phyloP scores from a whole-genome alignment of 352 stramenopile genomes.

The Globisporangium cylindrosporum region DNA sequence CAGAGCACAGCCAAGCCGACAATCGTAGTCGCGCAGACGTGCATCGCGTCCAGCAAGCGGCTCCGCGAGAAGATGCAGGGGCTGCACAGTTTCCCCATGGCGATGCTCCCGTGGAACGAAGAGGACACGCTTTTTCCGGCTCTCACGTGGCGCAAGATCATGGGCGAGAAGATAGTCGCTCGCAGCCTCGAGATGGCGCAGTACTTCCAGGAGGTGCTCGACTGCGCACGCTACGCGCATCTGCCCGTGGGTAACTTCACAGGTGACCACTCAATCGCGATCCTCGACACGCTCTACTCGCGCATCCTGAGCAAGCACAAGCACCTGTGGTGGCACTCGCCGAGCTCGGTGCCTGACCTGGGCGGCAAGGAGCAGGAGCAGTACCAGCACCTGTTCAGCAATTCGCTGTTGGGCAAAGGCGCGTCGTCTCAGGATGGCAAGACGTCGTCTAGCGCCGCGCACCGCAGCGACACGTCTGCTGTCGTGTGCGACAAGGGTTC shows the following conservation, averaged over 20 bases:
- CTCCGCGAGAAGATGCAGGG: slow-evolving; percentile 82
- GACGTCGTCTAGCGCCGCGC: slow-evolving; percentile 17
- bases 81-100: slow-evolving; percentile 92
- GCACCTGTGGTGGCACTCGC: slow-evolving; percentile 95
- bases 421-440: slow-evolving; percentile 18
- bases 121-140: slow-evolving; percentile 83
- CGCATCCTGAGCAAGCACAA: slow-evolving; percentile 91
- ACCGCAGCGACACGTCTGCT: slow-evolving; percentile 44
- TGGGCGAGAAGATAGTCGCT: slow-evolving; percentile 72
- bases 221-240: slow-evolving; percentile 86
- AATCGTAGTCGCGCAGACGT: slow-evolving; percentile 88
- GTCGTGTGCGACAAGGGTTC: slow-evolving; percentile 91
- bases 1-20: slow-evolving; percentile 60
- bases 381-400: slow-evolving; percentile 63
- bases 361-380: slow-evolving; percentile 86
- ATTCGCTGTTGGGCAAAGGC: slow-evolving; percentile 32
- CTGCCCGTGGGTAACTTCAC: slow-evolving; percentile 95
- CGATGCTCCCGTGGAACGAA: slow-evolving; percentile 82
- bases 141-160: slow-evolving; percentile 93
- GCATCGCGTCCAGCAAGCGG: slow-evolving; percentile 50
- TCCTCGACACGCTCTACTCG: slow-evolving; percentile 94
- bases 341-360: slow-evolving; percentile 86
- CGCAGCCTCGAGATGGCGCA: slow-evolving; percentile 79
- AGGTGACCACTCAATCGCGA: slow-evolving; percentile 86
- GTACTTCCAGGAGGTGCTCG: slow-evolving; percentile 90